phyloP scores from a whole-genome alignment of 2,329 filamentous ascomycete genomes.

The Ophiostoma tasmaniense region DNA sequence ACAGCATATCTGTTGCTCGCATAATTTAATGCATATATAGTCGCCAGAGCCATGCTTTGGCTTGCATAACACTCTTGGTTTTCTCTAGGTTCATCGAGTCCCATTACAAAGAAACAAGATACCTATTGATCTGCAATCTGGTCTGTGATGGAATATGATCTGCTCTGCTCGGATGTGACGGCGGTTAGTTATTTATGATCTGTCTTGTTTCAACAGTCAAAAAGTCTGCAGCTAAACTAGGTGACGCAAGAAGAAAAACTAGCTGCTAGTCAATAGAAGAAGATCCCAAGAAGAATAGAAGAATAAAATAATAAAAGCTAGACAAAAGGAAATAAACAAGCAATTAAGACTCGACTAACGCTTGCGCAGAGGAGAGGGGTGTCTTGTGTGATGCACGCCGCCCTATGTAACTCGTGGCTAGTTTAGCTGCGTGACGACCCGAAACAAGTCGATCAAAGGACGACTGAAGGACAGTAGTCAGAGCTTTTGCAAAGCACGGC shows the following conservation, averaged over 20 bases:
- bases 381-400: not conserved
- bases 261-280: not conserved
- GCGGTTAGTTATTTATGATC: not conserved
- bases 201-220: not conserved
- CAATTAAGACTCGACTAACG: not conserved
- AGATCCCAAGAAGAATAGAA: not conserved
- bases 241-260: not conserved
- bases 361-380: not conserved
- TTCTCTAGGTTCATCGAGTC: no score
- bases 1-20: not conserved
- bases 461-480: no score
- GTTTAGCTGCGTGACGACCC: not conserved
- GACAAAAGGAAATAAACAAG: not conserved
- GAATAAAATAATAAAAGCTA: not conserved
- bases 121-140: not conserved
- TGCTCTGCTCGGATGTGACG: not conserved
- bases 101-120: not conserved
- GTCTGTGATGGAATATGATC: no score
- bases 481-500: not conserved
- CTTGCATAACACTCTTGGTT: not conserved
- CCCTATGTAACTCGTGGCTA: not conserved
- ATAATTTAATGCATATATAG: not conserved
- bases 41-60: not conserved
- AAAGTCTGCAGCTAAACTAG: not conserved
- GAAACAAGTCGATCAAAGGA: conserved; percentile 4